Base-by-base conservation (phyloP, 106 monocot genomes). In the Acorus calamus region DNA sequence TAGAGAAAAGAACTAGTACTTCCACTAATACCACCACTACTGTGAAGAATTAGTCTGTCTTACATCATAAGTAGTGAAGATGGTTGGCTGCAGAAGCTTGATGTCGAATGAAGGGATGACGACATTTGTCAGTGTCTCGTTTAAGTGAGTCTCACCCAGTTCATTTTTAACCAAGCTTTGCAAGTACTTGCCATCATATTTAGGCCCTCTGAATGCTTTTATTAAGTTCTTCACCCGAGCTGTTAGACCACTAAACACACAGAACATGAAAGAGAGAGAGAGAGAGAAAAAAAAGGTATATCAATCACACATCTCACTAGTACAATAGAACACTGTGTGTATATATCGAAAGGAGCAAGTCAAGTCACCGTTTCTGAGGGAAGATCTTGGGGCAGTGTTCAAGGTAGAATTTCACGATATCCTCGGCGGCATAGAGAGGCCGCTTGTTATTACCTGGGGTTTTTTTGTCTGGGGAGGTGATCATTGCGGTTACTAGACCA, bases 11-110 rank as follows among this genome's bases (percentile, higher is more conserved):
- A 28, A 28, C 28, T 28, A 28, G 28, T 28, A 28, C 28, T 28
- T 28, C 28, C 28, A 28, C 28, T 28, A 28, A 0, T 28, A 28
- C 28, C 28, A 28, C 28, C 28, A 28, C 28, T 28, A 28, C 28
- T 28, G 28, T 28, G 28, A 28, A 28, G 28, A 28, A 28, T 28
- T 28, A 1, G 28, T 1, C 28, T 28, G 28, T 28, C 28, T 28
- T 72, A 72, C 76, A 69, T 76, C 63, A 14, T 51, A 69, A 42
- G 76, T 63, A 7, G 69, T 63, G 52, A 76, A 76, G 68, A 76
- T 64, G 50, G 57, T 50, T 9, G 76, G 76, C 41, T 76, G 76
- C 14, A 76, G 7, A 58, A 60, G 45, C 52, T 64, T 76, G 50
- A 76, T 55, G 56, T 76, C 76, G 8, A 76, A 76, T 0, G 68